phyloP scores from a whole-genome alignment of 345 rosid species.

The Erysimum cheiranthoides region DNA sequence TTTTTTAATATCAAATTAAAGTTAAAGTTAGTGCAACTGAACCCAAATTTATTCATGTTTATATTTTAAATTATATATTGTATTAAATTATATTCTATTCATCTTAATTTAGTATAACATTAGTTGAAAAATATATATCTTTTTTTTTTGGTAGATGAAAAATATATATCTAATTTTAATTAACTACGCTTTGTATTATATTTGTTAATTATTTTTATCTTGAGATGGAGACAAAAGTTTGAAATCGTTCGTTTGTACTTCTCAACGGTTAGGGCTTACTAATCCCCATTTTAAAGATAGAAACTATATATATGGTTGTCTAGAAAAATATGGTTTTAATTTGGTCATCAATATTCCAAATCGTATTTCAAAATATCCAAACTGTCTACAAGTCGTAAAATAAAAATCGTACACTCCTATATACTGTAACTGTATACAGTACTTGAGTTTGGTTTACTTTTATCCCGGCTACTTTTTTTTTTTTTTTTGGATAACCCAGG shows the following conservation, averaged over 20 bases:
- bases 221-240: neutral
- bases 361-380: neutral
- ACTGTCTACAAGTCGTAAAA: too few relatives aligned
- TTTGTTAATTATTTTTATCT: neutral
- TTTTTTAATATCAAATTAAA: neutral
- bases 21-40: neutral
- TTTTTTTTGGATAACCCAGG: too few relatives aligned
- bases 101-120: neutral
- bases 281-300: too few relatives aligned
- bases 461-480: neutral
- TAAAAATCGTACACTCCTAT: too few relatives aligned
- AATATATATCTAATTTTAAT: too few relatives aligned
- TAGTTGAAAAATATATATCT: too few relatives aligned
- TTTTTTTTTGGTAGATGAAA: too few relatives aligned
- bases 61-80: neutral
- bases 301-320: too few relatives aligned
- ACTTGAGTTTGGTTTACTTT: neutral
- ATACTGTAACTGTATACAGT: too few relatives aligned
- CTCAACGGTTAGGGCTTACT: too few relatives aligned
- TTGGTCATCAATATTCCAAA: neutral
- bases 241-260: too few relatives aligned
- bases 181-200: neutral
- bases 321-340: too few relatives aligned
- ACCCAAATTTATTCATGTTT: neutral
- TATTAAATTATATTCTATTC: neutral